Base-by-base conservation (phyloP, 371 early-diverging fungal species). In the Syncephalastrum sp. region DNA sequence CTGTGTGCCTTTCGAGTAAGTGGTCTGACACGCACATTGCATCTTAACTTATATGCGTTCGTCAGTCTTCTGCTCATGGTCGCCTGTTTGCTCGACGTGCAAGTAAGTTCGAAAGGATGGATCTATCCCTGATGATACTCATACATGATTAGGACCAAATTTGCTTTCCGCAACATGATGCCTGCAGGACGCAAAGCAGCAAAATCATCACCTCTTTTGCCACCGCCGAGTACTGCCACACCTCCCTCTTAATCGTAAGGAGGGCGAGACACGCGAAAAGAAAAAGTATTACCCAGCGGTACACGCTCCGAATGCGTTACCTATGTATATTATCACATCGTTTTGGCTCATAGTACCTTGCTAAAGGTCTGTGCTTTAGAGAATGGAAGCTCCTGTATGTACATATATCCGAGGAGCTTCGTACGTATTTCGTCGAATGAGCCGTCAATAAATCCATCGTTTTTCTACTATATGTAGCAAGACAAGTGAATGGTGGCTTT, bases 1-100 rank as follows among this genome's bases (percentile, higher is more conserved):
- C 95, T 0, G 95, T 97, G 4, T 98, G 98, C 64, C 66, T 98
- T 29, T 95, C 98, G n/a, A 93, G 92, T 91, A 82, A 70, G 82
- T 71, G 44, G 5, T 29, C 15, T n/a, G 17, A 15, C 10, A 14
- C 27, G 1, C 33, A 16, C 4, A 6, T 3, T 15, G 4, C 14
- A 23, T n/a, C 14, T 3, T 48, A 47, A 17, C 33, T 47, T 14
- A 25, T 3, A 29, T 41, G 24, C 3, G 23, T 27, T 4, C 12
- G 21, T 21, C 59, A 89, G 88, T 91, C 54, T 92, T 89, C 65
- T 91, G 93, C 65, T 74, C 80, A 51, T 79, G 78, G 69, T 82
- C 82, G 0, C 85, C 89, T 0, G 83, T 87, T 1, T 92, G 93
- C 67, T 82, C 89, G 3, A 91, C 91, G 16, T 92, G 93, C 85